Conservation (phyloP, 129 eudicot genomes). For the Arctium lappa region DNA sequence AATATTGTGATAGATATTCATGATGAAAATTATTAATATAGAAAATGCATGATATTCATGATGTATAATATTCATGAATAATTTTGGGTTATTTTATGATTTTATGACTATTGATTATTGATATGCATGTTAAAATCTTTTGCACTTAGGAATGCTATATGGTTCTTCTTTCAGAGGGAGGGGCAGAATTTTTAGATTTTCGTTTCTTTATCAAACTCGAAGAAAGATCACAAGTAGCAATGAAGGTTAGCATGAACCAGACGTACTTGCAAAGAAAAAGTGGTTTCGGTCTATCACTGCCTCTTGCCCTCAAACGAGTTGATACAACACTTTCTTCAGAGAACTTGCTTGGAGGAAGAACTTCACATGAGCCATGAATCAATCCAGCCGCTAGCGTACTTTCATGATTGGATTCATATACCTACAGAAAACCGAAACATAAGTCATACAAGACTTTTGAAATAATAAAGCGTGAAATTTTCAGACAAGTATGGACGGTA, state of each 20-base stretch:
- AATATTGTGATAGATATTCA: too few species aligned
- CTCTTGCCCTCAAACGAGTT: slow-evolving; percentile 29
- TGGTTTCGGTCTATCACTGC: slow-evolving; percentile 37
- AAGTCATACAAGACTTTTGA: neutral
- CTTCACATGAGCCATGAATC: slow-evolving; percentile 76
- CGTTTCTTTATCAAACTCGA: neutral
- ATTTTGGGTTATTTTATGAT: too few species aligned
- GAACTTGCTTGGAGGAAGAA: slow-evolving; percentile 67
- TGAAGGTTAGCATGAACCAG: neutral
- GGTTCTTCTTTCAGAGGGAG: neutral
- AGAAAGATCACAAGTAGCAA: neutral
- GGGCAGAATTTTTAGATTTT: neutral
- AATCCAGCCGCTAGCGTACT: slow-evolving; percentile 50
- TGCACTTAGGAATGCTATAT: neutral
- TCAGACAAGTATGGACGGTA: neutral
- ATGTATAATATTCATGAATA: too few species aligned
- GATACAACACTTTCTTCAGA: slow-evolving; percentile 51
- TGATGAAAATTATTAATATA: too few species aligned
- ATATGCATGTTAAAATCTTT: neutral
- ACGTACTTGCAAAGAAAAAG: slow-evolving; percentile 83
- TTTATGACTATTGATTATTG: too few species aligned
- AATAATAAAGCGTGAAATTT: neutral
- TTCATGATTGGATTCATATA: slow-evolving; percentile 73
- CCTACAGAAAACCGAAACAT: slow-evolving; percentile 43
- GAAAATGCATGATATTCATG: too few species aligned